These are phyloP conservation scores for Theobroma cacao DNA, from an alignment of 345 rosid genomes.

Conservation along the genomic window DNA sequence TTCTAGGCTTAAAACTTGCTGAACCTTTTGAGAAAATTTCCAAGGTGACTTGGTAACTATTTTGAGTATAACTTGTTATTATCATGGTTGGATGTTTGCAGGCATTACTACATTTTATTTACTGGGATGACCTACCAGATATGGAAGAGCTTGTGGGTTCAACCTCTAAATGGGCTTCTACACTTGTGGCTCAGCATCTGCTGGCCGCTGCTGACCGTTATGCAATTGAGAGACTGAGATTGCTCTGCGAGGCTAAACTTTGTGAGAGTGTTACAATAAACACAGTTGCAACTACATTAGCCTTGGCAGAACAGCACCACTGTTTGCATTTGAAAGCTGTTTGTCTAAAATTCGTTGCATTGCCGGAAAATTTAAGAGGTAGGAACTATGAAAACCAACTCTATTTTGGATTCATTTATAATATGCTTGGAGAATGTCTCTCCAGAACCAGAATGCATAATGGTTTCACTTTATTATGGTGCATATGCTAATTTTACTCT, in stretches of 20 bases:
- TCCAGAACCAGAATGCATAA: neutral
- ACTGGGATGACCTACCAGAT: slow-evolving; percentile 76
- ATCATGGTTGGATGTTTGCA: slow-evolving; percentile 30
- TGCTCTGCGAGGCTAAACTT: slow-evolving; percentile 66
- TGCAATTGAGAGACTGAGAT: slow-evolving; percentile 65
- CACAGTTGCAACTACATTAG: slow-evolving; percentile 77
- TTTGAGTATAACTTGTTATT: slow-evolving; percentile 8
- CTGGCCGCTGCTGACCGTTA: slow-evolving; percentile 85
- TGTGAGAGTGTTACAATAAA: slow-evolving; percentile 66
- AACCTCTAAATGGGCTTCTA: slow-evolving; percentile 57
- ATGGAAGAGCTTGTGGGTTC: slow-evolving; percentile 65
- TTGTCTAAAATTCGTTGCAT: slow-evolving; percentile 63
- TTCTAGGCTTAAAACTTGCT: neutral
- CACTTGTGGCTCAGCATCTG: slow-evolving; percentile 75
- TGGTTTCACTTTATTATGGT: neutral
- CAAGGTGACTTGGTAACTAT: neutral
- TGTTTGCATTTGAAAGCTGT: slow-evolving; percentile 66
- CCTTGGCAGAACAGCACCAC: slow-evolving; percentile 84
- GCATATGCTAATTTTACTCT: neutral
- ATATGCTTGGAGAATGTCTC: neutral
- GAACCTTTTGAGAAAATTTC: neutral
- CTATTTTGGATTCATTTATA: neutral
- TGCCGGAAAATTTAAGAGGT: slow-evolving; percentile 69
- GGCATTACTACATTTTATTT: slow-evolving; percentile 76
- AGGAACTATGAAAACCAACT: neutral